phyloP scores from a whole-genome alignment of 106 monocot genomes.

The Dendrobium nobile region DNA sequence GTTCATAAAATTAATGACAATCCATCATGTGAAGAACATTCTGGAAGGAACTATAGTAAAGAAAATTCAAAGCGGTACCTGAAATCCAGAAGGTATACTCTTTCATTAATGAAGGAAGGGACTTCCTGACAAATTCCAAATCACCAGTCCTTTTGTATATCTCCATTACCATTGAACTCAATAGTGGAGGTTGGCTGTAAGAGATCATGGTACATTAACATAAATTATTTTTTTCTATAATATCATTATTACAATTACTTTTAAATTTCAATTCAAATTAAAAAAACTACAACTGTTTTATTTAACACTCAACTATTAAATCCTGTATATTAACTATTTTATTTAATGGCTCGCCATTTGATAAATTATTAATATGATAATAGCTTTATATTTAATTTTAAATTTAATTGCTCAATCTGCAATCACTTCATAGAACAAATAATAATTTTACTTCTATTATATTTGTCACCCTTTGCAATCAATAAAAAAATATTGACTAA shows the following conservation, averaged over 20 bases:
- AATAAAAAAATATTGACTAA: no score
- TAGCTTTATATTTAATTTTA: no score
- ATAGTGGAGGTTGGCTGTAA: conserved; percentile 83
- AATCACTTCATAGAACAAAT: no score
- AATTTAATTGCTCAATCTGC: no score
- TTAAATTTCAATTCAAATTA: not conserved
- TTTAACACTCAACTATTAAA: no score
- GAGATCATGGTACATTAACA: not conserved
- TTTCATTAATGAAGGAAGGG: conserved; percentile 63
- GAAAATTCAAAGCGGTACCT: conserved; percentile 26
- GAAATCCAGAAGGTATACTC: conserved; percentile 89
- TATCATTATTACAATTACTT: not conserved
- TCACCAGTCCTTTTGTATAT: conserved; percentile 74
- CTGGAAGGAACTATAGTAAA: not conserved
- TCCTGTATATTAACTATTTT: no score
- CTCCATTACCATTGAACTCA: conserved; percentile 82
- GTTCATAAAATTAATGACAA: not conserved
- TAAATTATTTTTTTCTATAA: not conserved
- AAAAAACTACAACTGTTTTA: not conserved
- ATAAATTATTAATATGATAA: no score
- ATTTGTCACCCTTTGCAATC: no score
- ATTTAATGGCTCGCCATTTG: no score
- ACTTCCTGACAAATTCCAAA: conserved; percentile 44
- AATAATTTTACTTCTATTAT: no score
- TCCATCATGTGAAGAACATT: not conserved